These are phyloP conservation scores for Kappamyces sp. DNA, from an alignment of 192 early-diverging fungal genomes.

Conservation along the genomic window DNA sequence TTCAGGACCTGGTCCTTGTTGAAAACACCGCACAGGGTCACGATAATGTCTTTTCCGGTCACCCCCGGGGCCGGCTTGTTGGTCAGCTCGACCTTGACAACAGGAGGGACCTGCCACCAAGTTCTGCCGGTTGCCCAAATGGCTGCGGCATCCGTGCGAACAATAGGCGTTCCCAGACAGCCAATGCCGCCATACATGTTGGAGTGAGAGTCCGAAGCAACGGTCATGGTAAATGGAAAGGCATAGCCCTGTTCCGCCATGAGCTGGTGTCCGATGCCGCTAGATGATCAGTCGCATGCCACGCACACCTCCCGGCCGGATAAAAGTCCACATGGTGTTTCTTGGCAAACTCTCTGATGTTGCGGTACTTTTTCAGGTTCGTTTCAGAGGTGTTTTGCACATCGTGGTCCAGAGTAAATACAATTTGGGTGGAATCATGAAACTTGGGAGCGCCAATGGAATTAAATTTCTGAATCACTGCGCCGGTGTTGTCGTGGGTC, in stretches of 20 bases:
- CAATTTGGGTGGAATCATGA: slow-evolving; percentile 69
- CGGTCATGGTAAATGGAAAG: slow-evolving; percentile 86
- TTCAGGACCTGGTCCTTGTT: slow-evolving; percentile 95
- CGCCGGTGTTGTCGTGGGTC: slow-evolving; percentile 97
- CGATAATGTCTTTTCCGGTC: slow-evolving; percentile 96
- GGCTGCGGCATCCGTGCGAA: slow-evolving; percentile 95
- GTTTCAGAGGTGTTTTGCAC: slow-evolving; percentile 93
- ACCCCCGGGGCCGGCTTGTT: slow-evolving; percentile 69
- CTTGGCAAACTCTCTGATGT: slow-evolving; percentile 78
- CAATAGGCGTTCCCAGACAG: slow-evolving; percentile 90
- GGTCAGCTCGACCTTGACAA: slow-evolving; percentile 81
- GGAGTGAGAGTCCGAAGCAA: slow-evolving; percentile 97
- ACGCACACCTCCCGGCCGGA: slow-evolving; percentile 69
- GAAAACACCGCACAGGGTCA: slow-evolving; percentile 86
- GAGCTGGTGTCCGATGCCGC: slow-evolving; percentile 95
- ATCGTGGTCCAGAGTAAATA: slow-evolving; percentile 97
- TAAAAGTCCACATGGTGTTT: slow-evolving; percentile 83
- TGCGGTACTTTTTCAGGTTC: slow-evolving; percentile 81
- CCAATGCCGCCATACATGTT: slow-evolving; percentile 99
- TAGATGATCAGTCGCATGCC: too few species aligned
- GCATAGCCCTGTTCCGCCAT: slow-evolving; percentile 97
- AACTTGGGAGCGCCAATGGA: slow-evolving; percentile 85
- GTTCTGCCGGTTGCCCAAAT: slow-evolving; percentile 97
- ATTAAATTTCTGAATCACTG: slow-evolving; percentile 63
- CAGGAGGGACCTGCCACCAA: slow-evolving; percentile 99